These are phyloP conservation scores for Zalaria sp. DNA, from an alignment of 2,329 filamentous ascomycete genomes.

Conservation along the genomic window DNA sequence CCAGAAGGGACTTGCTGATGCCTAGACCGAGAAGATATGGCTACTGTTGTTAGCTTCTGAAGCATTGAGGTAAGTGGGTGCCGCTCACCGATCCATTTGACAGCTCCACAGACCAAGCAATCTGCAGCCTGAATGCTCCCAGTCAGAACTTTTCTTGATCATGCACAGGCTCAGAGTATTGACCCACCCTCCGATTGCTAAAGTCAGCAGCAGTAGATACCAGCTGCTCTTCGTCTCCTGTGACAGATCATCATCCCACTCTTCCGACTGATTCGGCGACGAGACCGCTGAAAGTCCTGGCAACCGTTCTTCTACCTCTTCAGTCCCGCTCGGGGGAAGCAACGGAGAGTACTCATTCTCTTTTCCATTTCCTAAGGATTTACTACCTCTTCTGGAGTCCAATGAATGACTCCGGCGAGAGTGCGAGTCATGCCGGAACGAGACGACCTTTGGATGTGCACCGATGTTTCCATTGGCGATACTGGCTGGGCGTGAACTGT, in stretches of 20 bases:
- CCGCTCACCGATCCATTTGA: slow-evolving; percentile 66
- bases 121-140: slow-evolving; percentile 50
- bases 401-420: not conserved
- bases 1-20: slow-evolving; percentile 35
- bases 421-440: too few relatives aligned
- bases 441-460: too few relatives aligned
- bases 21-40: slow-evolving; percentile 39
- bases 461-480: too few relatives aligned
- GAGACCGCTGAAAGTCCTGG: not conserved
- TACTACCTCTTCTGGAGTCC: not conserved
- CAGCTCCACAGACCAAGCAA: slow-evolving; percentile 90
- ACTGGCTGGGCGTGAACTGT: too few relatives aligned
- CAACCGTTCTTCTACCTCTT: not conserved
- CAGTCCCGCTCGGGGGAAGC: slow-evolving; percentile 7
- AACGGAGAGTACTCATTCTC: slow-evolving; percentile 18
- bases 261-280: slow-evolving; percentile 11
- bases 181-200: slow-evolving; percentile 61
- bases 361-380: slow-evolving; percentile 7
- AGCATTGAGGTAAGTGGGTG: not conserved
- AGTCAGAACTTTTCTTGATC: slow-evolving; percentile 2
- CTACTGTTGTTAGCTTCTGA: slow-evolving; percentile 10
- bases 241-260: slow-evolving; percentile 30
- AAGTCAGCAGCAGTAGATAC: slow-evolving; percentile 75
- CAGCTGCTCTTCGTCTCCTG: slow-evolving; percentile 65
- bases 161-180: slow-evolving; percentile 1